Base-by-base conservation (phyloP, 148 eudicot genomes). In the Persicaria tinctoria region DNA sequence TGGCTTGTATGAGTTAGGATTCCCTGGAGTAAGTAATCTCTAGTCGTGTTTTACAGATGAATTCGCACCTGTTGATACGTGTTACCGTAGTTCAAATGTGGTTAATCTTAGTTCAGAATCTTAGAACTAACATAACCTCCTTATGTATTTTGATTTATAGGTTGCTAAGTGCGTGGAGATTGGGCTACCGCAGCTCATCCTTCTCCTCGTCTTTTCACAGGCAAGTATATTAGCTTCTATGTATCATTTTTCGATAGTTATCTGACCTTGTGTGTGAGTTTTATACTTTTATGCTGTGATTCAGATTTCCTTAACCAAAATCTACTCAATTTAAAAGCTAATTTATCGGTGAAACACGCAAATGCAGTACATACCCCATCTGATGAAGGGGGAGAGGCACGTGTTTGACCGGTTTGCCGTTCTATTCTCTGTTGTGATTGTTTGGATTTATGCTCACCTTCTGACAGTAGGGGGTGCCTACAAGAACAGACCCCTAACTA, bases 391-490 rank as follows among this genome's bases (percentile, higher is more conserved):
- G 50, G 85, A 87, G 56, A 83, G 79, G 44, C 82, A 86, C 70
- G 77, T 92, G 50, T 86, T 92, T 78, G 89, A 89, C 75, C 89
- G 96, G 4, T 92, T 89, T 86, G 88, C 93, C 23, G 93, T 95
- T 14, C 46, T 95, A 73, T 85, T 95, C 86, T 86, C 98, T 5
- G 93, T 92, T 74, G 76, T 50, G 5, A 88, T 95, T 45, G 94
- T 95, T 14, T 95, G 99, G 99, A 47, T 90, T 41, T 92, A 90
- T 79, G 99, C 99, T 32, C 87, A 86, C 82, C 59, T 95, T 44
- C 89, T 95, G 49, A 95, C 99, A 16, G 94, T 88, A 16, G 92
- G 93, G 12, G 99, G 99, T 38, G 96, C 97, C 2, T 92, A 92
- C 68, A 95, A 86, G 80, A 68, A 95, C 70, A 64, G 82, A 46